Evolutionary conservation across 2,329 filamentous ascomycete genomes (phyloP).

Genomic region (Calycina marina): DNA sequence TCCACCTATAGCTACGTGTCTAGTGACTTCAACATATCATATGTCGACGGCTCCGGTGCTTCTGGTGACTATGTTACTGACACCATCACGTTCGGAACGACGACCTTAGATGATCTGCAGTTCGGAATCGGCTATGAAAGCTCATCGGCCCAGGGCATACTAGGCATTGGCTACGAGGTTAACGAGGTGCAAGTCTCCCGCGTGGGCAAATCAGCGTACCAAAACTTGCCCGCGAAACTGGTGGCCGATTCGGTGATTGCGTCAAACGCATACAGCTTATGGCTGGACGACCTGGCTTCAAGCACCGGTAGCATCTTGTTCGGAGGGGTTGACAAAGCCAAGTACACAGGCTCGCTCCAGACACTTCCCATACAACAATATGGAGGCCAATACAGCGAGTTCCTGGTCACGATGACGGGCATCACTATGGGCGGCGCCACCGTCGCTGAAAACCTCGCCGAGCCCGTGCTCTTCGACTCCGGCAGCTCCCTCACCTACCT

Average conservation of each 20-base stretch:
- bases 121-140: slow-evolving; percentile 60
- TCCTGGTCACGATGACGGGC: slow-evolving; percentile 54
- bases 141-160: slow-evolving; percentile 51
- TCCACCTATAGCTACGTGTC: slow-evolving; percentile 63
- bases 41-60: slow-evolving; percentile 68
- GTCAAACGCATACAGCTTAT: slow-evolving; percentile 58
- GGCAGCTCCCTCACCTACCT: slow-evolving; percentile 55
- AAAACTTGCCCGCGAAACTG: slow-evolving; percentile 55
- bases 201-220: slow-evolving; percentile 38
- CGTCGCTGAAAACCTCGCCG: slow-evolving; percentile 33
- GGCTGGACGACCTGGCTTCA: slow-evolving; percentile 57
- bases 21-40: slow-evolving; percentile 73
- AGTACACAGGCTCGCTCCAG: slow-evolving; percentile 46
- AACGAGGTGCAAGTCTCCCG: slow-evolving; percentile 64
- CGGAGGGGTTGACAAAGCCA: slow-evolving; percentile 55
- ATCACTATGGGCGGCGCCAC: slow-evolving; percentile 31
- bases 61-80: slow-evolving; percentile 71
- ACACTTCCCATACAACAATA: slow-evolving; percentile 51
- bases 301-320: slow-evolving; percentile 56
- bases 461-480: slow-evolving; percentile 56
- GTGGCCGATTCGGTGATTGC: slow-evolving; percentile 43
- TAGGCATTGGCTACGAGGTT: slow-evolving; percentile 68
- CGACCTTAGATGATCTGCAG: slow-evolving; percentile 41
- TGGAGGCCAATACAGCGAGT: slow-evolving; percentile 39
- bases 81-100: slow-evolving; percentile 43